Base-by-base conservation (phyloP, 2,329 filamentous ascomycete species). In the Scytalidium sp. region DNA sequence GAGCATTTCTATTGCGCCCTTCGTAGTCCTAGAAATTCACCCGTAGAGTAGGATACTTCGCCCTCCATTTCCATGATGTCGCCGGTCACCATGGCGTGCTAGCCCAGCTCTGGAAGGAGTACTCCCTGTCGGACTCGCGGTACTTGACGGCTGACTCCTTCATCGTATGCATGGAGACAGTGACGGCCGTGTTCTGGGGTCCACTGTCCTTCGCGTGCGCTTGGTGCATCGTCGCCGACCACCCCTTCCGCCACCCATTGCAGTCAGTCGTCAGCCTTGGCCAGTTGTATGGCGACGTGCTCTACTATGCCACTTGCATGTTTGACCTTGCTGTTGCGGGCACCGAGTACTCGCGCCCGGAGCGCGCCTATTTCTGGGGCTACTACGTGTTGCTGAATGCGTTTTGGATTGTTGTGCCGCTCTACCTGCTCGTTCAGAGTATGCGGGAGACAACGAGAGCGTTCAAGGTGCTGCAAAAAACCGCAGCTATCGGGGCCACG, bases 321-420 rank as follows among this genome's bases (percentile, higher is more conserved):
- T 67, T 70, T 43, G 76, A 79, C 52, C 60, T 68, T 50, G 65
- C 63, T 29, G 64, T 72, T 52, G 65, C 62, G 11, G 76, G 74
- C 4, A 60, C 71, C 11, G 69, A 68, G 21, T 76, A 81, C 59
- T 79, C 75, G 53, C 71, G 81, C 36, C 80, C 80, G 3, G 81
- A 84, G 64, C 64, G 68, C 21, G 56, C 78, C 21, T 84, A 84
- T 57, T 81, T 76, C 56, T 84, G 80, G 80, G 67, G 79, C 17
- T 84, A 84, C 56, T 84, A 80, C 51, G 68, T 78, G 8, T 77
- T 75, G 2, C 75, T 82, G 59, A 84, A 84, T 57, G 59, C 74
- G 22, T 79, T 80, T 0, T 84, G 81, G 81, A 77, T 68, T 1
- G 56, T 81, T 1, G 70, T 83, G 13, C 81, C 81, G n/a, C n/a